A percentile compares a stretch with the other conserved stretches of the same genome.
phyloP scores from a whole-genome alignment of 768 basidiomycete species.

The Boletus vermiculosoides region DNA sequence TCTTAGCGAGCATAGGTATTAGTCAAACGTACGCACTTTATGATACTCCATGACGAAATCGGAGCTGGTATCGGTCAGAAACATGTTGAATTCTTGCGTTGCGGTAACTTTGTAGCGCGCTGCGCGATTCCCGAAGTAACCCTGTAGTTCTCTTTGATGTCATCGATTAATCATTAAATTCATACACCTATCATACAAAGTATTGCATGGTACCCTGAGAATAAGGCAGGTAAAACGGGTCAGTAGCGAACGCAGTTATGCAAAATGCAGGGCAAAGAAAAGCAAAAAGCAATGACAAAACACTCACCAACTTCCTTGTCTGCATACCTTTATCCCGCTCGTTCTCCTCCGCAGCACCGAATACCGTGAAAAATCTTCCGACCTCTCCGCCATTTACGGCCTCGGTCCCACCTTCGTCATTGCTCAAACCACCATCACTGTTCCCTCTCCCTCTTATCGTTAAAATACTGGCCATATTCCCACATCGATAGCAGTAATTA shows the following conservation, averaged over 20 bases:
- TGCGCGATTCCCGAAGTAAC: not conserved
- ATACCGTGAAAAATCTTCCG: conserved; percentile 71
- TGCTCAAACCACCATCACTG: conserved; percentile 12
- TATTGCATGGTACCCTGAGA: conserved; percentile 39
- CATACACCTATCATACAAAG: conserved; percentile 33
- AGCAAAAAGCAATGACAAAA: too few species aligned
- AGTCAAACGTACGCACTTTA: not conserved
- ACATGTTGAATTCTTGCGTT: not conserved
- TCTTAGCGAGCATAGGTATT: not conserved
- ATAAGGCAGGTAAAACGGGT: not conserved
- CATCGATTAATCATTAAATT: conserved; percentile 3
- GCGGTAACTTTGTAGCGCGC: not conserved
- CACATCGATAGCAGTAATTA: conserved; percentile 83
- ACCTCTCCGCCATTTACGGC: conserved; percentile 16
- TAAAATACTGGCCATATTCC: conserved; percentile 90
- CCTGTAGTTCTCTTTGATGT: not conserved
- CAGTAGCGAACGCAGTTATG: not conserved
- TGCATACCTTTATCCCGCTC: conserved; percentile 80
- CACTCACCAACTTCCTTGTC: conserved; percentile 66
- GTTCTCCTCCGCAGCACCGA: conserved; percentile 87
- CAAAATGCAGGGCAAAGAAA: not conserved
- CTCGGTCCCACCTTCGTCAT: not conserved
- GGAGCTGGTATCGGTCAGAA: not conserved
- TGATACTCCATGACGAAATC: not conserved
- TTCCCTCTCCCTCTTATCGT: conserved; percentile 68